Base-by-base conservation (phyloP, 2,329 filamentous ascomycete genomes). In the Neofusicoccum sp. region DNA sequence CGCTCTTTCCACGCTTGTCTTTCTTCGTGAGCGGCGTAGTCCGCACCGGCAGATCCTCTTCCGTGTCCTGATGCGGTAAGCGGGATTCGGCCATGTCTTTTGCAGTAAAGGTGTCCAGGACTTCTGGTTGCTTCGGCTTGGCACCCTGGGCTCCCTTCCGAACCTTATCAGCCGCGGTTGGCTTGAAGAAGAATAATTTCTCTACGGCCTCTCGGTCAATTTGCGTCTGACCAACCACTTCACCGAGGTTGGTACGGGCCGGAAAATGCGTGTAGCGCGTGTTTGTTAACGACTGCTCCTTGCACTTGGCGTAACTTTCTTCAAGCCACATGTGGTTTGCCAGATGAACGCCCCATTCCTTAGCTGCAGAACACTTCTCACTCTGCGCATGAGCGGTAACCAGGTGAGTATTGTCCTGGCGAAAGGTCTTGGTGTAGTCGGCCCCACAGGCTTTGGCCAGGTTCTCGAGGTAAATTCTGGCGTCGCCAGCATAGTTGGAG, bases 321-420 rank as follows among this genome's bases (percentile, higher is more conserved):
- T 99, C 95, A 47, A 99, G 83, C 95, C 95, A 99, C 0, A 99
- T 82, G 72, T 99, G 95, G 73, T 98, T 99, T 68, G 96, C 80
- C 68, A 96, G 89, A 61, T 91, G 80, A 59, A 98, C 88, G 58
- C 89, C 89, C 95, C 95, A 99, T 76, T 98, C 95, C 63, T 86
- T 85, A 0, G 95, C 95, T 1, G 95, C 95, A 38, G 89, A 87
- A 73, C 90, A 97, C 75, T 99, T 99, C 71, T 98, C 95, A 70
- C 93, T 96, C 61, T 86, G 86, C 62, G 88, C 86, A 67, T 96
- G 89, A 4, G 95, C 95, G 0, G 93, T 96, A 68, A 99, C 89
- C 0, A 99, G 84, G 76, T 99, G 95, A 0, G 93, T 98, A 73
- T 99, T 98, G 64, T 97, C 92, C 66, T 89, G 86, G 74, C 91